phyloP scores from a whole-genome alignment of 1,284 basidiomycete genomes.

The Cerrena zonata region DNA sequence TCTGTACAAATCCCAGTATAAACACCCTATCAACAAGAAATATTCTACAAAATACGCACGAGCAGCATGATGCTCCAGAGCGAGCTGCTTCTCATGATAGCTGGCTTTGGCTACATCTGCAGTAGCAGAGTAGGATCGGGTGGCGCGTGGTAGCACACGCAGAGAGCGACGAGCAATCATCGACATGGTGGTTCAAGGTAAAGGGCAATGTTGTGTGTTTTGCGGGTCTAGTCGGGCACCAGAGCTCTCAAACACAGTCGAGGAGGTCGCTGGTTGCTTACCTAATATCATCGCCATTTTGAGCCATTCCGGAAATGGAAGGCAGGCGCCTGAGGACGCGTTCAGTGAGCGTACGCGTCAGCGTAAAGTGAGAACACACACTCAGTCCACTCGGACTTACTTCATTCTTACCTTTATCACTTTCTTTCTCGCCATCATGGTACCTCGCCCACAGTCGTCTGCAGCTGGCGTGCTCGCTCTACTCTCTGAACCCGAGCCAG shows the following conservation, averaged over 20 bases:
- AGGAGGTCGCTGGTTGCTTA: not conserved
- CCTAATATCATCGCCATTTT: not conserved
- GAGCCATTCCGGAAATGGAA: not conserved
- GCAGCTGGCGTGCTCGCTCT: slow-evolving; percentile 86
- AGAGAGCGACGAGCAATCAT: slow-evolving; percentile 47
- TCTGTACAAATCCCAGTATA: slow-evolving; percentile 39
- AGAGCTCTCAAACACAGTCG: slow-evolving; percentile 5
- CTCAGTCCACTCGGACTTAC: slow-evolving; percentile 1
- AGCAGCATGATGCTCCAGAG: slow-evolving; percentile 62
- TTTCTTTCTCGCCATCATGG: slow-evolving; percentile 4
- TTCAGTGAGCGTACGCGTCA: slow-evolving; percentile 17
- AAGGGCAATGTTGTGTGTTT: not conserved
- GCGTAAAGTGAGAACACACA: slow-evolving; percentile 20
- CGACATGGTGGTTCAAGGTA: slow-evolving; percentile 39
- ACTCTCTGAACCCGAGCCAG: slow-evolving; percentile 78
- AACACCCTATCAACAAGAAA: slow-evolving; percentile 1
- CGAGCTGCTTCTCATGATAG: slow-evolving; percentile 52
- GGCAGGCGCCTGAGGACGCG: slow-evolving; percentile 3
- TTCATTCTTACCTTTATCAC: slow-evolving; percentile 6
- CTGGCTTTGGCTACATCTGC: slow-evolving; percentile 32
- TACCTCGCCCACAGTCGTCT: slow-evolving; percentile 60
- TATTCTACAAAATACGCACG: slow-evolving; percentile 33
- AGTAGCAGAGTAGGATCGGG: slow-evolving; percentile 37
- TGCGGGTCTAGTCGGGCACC: slow-evolving; percentile 8
- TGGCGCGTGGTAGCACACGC: slow-evolving; percentile 38